Evolutionary conservation across 2,329 filamentous ascomycete genomes (phyloP), one percentile per base, ranked within the genome.

Genomic region (Cercospora sp.): DNA sequence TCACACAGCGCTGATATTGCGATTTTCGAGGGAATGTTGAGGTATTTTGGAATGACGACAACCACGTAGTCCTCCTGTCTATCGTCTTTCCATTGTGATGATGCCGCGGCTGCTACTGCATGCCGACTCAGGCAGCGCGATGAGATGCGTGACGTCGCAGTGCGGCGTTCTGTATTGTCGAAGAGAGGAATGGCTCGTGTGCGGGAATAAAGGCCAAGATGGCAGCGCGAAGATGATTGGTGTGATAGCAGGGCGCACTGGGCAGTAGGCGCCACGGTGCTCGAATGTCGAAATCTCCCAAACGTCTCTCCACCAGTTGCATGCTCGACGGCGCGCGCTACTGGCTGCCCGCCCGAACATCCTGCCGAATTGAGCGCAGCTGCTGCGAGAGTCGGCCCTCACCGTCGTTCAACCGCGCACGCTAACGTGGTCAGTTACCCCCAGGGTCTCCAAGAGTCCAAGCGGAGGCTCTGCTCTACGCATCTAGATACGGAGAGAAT

Each of bases 271-370:
- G 57, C 55, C 20, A 60, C 55, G 36, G 30, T 31, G 39, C 31
- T 33, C 28, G 64, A 53, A 65, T 53, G 64, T 65, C 64, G 64
- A 65, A 65, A 65, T 65, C 64, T 65, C 57, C 57, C 62, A 59
- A 57, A 53, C 20, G 30, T 33, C 62, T 28, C 51, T 59, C 53
- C 51, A 48, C 62, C 62, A 64, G 45, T 64, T 39, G 53, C 62
- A 64, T 30, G 23, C 51, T 16, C 16, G 9, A 23, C 28, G n/a
- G 45, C 45, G 20, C 31, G 48, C 18, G 53, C 62, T 64, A 62
- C 60, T 36, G 62, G 8, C 16, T n/a, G 30, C 23, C 48, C 31
- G 33, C 23, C 48, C 51, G 51, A 48, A 28, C 51, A 39, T 64
- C 51, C 20, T 39, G 33, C 62, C 31, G 33, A 10, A 31, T 48